Evolutionary conservation across 2,329 filamentous ascomycete species (phyloP).

Genomic region (Aspergillus sp.): DNA sequence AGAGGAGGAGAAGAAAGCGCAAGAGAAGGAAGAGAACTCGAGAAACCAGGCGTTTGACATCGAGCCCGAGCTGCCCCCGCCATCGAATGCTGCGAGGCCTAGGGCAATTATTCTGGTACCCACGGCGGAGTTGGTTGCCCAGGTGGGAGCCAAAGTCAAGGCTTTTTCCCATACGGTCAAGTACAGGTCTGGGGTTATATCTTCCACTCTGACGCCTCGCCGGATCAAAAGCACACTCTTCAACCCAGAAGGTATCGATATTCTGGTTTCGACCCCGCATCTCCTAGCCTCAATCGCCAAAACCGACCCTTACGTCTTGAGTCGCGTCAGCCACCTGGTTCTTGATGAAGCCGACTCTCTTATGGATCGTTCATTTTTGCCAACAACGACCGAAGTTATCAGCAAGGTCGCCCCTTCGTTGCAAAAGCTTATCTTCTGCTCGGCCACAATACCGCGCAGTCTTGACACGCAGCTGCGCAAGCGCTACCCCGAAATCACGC

Average conservation of each 20-base stretch:
- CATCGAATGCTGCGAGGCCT: conserved; percentile 72
- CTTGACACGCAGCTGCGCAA: conserved; percentile 81
- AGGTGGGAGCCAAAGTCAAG: conserved; percentile 81
- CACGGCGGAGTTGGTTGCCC: conserved; percentile 85
- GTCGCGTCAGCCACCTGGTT: conserved; percentile 84
- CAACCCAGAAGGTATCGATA: conserved; percentile 75
- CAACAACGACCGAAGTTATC: conserved; percentile 77
- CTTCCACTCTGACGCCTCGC: conserved; percentile 70
- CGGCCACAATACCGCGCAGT: conserved; percentile 88
- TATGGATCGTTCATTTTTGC: conserved; percentile 87
- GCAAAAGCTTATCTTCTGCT: conserved; percentile 86
- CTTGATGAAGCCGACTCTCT: conserved; percentile 96
- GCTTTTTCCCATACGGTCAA: conserved; percentile 80
- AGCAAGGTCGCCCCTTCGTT: conserved; percentile 79
- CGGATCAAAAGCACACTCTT: conserved; percentile 86
- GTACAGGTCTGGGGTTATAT: conserved; percentile 80
- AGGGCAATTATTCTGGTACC: conserved; percentile 84
- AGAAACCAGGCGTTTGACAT: conserved; percentile 63
- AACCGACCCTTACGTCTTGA: conserved; percentile 86
- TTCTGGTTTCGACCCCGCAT: conserved; percentile 85
- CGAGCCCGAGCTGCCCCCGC: conserved; percentile 58
- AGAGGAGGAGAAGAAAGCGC: conserved; percentile 54
- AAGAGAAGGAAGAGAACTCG: conserved; percentile 51
- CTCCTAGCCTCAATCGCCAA: conserved; percentile 84
- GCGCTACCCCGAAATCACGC: conserved; percentile 77